Conservation (phyloP, 2,329 filamentous ascomycete genomes). For the Xylaria sp. region DNA sequence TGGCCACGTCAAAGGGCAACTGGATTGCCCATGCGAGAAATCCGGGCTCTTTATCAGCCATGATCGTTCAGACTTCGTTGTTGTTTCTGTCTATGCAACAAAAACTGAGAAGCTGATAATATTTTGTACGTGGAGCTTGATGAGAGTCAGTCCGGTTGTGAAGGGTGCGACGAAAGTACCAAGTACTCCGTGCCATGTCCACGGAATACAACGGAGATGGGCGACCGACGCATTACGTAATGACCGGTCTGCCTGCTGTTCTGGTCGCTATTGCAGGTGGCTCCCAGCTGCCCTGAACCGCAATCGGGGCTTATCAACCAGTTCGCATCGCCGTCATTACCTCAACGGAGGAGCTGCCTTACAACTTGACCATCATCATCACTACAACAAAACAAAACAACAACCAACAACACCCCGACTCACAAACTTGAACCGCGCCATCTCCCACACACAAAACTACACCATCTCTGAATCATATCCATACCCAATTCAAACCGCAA, state of each 20-base stretch:
- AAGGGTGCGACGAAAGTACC: too few relatives aligned
- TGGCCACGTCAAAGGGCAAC: constrained; percentile 40
- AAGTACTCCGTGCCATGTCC: too few relatives aligned
- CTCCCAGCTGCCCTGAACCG: constrained; percentile 11
- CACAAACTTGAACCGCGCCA: not conserved
- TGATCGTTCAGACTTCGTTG: constrained; percentile 10
- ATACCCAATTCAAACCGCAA: not conserved
- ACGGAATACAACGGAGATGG: too few relatives aligned
- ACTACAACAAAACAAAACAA: not conserved
- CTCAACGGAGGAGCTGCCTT: not conserved
- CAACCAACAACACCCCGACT: not conserved
- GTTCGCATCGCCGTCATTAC: not conserved
- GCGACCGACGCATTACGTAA: not conserved
- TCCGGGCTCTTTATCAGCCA: constrained; percentile 25
- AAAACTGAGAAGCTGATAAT: not conserved
- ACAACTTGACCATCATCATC: constrained; percentile 1
- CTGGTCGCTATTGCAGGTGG: not conserved
- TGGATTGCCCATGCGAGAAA: constrained; percentile 27
- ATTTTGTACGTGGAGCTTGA: constrained; percentile 8
- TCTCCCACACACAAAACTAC: not conserved
- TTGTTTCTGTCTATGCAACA: not conserved
- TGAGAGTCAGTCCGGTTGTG: not conserved
- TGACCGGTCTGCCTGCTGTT: not conserved
- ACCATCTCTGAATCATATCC: not conserved
- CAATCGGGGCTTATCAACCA: not conserved